These are phyloP conservation scores for Posidonia oceanica DNA, from an alignment of 116 monocot species.

Conservation along the genomic window DNA sequence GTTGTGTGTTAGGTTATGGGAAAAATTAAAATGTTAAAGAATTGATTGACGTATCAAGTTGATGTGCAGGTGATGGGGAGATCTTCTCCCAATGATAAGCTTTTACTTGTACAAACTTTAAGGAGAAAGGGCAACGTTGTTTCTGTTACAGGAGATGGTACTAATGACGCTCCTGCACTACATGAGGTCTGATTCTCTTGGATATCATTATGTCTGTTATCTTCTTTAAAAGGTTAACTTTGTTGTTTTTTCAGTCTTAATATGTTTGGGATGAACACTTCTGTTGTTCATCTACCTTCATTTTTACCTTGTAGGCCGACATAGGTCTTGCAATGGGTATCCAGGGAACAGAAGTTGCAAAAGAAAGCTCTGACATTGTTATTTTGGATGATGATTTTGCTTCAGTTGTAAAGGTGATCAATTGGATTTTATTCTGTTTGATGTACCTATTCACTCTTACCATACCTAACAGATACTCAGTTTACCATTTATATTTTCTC, in stretches of 20 bases:
- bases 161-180: constrained; percentile 97
- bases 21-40: no score
- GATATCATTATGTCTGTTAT: neutral
- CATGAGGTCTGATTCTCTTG: constrained; percentile 55
- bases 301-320: constrained; percentile 52
- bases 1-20: no score
- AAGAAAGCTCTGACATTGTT: constrained; percentile 98
- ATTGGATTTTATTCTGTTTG: neutral
- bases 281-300: neutral
- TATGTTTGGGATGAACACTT: neutral
- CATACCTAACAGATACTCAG: neutral
- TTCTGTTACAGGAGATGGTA: constrained; percentile 98
- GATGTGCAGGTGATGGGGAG: constrained; percentile 85
- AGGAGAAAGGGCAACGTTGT: constrained; percentile 77
- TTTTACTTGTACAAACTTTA: constrained; percentile 90
- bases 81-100: constrained; percentile 96
- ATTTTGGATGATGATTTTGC: constrained; percentile 94
- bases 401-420: constrained; percentile 38
- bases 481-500: neutral
- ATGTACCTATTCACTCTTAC: neutral
- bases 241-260: neutral
- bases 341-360: constrained; percentile 91
- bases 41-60: neutral
- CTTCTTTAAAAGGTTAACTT: neutral
- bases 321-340: constrained; percentile 98